Conservation (phyloP, 768 basidiomycete genomes). For the Porphyrellus cyaneotinctus region DNA sequence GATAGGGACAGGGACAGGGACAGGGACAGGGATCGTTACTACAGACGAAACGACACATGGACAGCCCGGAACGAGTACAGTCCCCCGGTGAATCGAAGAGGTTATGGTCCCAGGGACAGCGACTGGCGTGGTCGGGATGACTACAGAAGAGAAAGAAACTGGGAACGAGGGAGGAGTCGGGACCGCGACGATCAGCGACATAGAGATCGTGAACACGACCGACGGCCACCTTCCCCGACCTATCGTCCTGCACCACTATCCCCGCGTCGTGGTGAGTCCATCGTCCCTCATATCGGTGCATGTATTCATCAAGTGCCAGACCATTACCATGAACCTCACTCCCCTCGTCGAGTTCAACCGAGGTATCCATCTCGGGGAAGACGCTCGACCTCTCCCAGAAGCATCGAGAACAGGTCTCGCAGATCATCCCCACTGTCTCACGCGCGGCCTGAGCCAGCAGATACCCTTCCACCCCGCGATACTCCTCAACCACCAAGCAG, state of each 20-base stretch:
- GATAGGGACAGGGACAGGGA: conserved; percentile 11
- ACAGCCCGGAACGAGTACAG: background rate
- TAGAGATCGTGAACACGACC: conserved; percentile 22
- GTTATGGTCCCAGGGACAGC: conserved; percentile 11
- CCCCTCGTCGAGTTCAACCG: conserved; percentile 16
- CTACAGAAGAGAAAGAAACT: conserved; percentile 18
- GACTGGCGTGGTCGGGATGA: conserved; percentile 23
- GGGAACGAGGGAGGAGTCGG: conserved; percentile 21
- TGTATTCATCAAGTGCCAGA: conserved; percentile 10
- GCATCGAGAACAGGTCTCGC: conserved; percentile 20
- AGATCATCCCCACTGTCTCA: conserved; percentile 20
- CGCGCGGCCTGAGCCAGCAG: conserved; percentile 10
- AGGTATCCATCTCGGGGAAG: conserved; percentile 15
- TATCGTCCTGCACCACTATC: conserved; percentile 21
- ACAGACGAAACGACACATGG: background rate
- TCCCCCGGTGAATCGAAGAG: conserved; percentile 7
- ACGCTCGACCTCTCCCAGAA: conserved; percentile 22
- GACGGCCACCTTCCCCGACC: conserved; percentile 14
- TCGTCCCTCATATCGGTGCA: background rate
- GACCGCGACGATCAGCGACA: conserved; percentile 20
- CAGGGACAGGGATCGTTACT: conserved; percentile 9
- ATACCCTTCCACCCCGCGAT: conserved; percentile 10
- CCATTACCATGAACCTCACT: conserved; percentile 6
- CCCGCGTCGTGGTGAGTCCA: conserved; percentile 25
- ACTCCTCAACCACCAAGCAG: conserved; percentile 10